Conservation (phyloP, 2,329 filamentous ascomycete genomes). For the Daldinia eschscholtzii region DNA sequence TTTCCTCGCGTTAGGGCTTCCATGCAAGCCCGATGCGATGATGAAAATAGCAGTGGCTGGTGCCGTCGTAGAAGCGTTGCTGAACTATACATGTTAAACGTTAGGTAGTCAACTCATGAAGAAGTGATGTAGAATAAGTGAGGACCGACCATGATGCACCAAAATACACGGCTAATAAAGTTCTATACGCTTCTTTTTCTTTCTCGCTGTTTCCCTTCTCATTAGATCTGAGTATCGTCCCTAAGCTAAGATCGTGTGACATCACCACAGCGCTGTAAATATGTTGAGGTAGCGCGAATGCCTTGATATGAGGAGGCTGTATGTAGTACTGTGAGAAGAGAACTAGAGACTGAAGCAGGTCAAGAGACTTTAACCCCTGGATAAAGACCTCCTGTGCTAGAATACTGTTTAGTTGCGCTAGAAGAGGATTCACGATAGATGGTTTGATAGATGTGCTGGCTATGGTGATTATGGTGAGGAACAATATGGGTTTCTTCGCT, state of each 20-base stretch:
- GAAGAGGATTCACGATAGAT: constrained; percentile 26
- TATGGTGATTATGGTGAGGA: constrained; percentile 38
- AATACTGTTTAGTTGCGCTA: constrained; percentile 31
- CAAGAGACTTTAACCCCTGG: constrained; percentile 35
- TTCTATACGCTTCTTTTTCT: constrained; percentile 26
- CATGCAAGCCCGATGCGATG: constrained; percentile 26
- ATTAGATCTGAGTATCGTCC: background rate
- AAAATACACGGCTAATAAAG: constrained; percentile 36
- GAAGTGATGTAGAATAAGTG: background rate
- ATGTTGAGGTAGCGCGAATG: constrained; percentile 37
- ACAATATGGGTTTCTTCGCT: constrained; percentile 29
- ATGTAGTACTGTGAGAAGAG: constrained; percentile 41
- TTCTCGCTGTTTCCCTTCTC: background rate
- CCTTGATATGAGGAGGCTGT: constrained; percentile 32
- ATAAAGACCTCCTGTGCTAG: constrained; percentile 39
- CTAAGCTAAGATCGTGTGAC: constrained; percentile 37
- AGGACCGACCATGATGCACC: constrained; percentile 36
- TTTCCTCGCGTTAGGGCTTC: constrained; percentile 22
- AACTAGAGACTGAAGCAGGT: constrained; percentile 34
- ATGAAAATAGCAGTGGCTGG: constrained; percentile 29
- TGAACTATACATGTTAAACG: constrained; percentile 7
- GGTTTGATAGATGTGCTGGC: constrained; percentile 31
- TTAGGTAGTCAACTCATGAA: constrained; percentile 6
- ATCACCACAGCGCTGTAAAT: constrained; percentile 38
- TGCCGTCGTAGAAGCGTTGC: constrained; percentile 37